These are phyloP conservation scores for Coemansia sp. DNA, from an alignment of 192 early-diverging fungal species.

Conservation along the genomic window DNA sequence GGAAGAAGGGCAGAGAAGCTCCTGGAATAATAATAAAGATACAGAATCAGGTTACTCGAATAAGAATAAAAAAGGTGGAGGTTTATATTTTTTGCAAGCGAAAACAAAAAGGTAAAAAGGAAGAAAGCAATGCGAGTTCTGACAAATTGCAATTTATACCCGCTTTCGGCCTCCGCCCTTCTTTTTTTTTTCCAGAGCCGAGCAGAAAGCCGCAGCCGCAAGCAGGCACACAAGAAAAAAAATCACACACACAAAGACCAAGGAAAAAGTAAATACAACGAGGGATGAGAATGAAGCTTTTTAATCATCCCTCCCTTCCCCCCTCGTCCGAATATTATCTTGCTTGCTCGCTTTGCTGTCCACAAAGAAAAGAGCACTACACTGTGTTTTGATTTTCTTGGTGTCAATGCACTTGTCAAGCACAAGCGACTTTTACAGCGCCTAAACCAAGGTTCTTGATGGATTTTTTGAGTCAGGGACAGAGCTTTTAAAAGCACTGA, in stretches of 20 bases:
- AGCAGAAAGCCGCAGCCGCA: not conserved
- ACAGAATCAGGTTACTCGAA: not conserved
- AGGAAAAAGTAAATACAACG: not conserved
- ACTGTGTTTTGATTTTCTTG: too few species aligned
- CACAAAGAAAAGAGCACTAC: not conserved
- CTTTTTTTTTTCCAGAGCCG: not conserved
- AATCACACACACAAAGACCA: not conserved
- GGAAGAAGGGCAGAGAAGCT: not conserved
- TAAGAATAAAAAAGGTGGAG: constrained; percentile 1
- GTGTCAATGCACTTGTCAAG: too few species aligned
- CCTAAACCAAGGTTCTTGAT: too few species aligned
- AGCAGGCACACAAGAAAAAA: not conserved
- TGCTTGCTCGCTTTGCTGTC: not conserved
- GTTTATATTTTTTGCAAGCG: not conserved
- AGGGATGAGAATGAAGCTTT: not conserved
- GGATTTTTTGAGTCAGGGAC: too few species aligned
- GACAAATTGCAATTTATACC: constrained; percentile 1
- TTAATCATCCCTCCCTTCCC: not conserved
- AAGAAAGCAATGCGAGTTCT: not conserved
- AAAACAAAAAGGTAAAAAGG: not conserved
- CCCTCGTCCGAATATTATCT: not conserved
- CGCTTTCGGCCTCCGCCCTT: not conserved
- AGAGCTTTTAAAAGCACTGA: too few species aligned
- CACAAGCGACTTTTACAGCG: too few species aligned
- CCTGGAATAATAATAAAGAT: constrained; percentile 2